A percentile compares a stretch with the other conserved stretches of the same genome.
These are phyloP conservation scores for Leccinum sublutescens DNA, from an alignment of 768 basidiomycete genomes.

Conservation along the genomic window DNA sequence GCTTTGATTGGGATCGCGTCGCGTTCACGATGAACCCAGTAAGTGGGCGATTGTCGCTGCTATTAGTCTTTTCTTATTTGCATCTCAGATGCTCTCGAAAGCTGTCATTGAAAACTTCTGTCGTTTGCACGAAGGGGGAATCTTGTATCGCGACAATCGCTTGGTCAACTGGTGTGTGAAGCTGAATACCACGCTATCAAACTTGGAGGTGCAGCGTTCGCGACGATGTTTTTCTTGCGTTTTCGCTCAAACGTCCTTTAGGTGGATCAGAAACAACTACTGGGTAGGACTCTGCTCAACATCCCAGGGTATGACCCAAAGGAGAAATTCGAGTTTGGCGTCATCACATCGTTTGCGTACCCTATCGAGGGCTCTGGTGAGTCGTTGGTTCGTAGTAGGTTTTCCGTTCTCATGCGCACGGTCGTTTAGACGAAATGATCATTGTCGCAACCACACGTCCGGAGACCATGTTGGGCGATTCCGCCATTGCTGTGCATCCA, in stretches of 20 bases:
- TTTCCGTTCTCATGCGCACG: too few species aligned
- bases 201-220: slow-evolving; percentile 71
- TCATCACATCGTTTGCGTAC: slow-evolving; percentile 95
- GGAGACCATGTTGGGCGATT: slow-evolving; percentile 83
- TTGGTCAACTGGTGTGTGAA: slow-evolving; percentile 98
- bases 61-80: background rate
- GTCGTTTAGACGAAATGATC: too few species aligned
- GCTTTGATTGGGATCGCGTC: slow-evolving; percentile 91
- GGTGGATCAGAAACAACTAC: slow-evolving; percentile 92
- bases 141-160: slow-evolving; percentile 92
- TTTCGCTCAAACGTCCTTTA: slow-evolving; percentile 25
- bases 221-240: background rate
- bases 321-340: slow-evolving; percentile 96
- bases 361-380: slow-evolving; percentile 80
- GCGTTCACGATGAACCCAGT: slow-evolving; percentile 97
- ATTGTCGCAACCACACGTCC: too few species aligned
- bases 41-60: slow-evolving; percentile 14
- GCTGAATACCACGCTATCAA: slow-evolving; percentile 96
- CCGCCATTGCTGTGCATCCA: slow-evolving; percentile 95
- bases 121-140: slow-evolving; percentile 84
- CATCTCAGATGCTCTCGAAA: slow-evolving; percentile 62
- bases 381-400: slow-evolving; percentile 10
- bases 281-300: slow-evolving; percentile 78
- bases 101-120: slow-evolving; percentile 94
- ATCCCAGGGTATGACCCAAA: slow-evolving; percentile 96